These are phyloP conservation scores for Pythium rishiriense DNA, from an alignment of 352 stramenopile genomes.

Conservation along the genomic window DNA sequence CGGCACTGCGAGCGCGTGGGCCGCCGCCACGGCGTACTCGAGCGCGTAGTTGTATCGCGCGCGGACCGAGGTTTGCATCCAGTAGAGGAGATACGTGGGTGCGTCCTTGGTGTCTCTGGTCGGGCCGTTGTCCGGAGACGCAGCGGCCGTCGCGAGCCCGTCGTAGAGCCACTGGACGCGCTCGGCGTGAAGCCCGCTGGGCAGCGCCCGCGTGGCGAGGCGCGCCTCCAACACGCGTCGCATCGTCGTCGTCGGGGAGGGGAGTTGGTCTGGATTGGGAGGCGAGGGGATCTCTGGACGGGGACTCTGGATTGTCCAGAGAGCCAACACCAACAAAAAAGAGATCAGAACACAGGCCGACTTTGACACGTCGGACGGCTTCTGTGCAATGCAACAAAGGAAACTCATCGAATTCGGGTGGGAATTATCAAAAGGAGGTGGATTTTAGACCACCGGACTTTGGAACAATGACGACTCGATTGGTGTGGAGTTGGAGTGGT, in stretches of 20 bases:
- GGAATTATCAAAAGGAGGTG: slow-evolving; percentile 20
- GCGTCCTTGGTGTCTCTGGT: not conserved
- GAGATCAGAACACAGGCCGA: not conserved
- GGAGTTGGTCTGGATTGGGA: not conserved
- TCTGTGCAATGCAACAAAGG: not conserved
- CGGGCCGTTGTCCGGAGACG: not conserved
- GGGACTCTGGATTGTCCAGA: not conserved
- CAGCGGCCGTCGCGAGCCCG: slow-evolving; percentile 24
- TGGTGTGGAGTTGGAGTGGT: not conserved
- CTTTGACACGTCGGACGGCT: not conserved
- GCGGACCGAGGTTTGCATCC: slow-evolving; percentile 87
- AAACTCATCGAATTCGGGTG: slow-evolving; percentile 29
- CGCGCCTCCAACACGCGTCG: slow-evolving; percentile 49
- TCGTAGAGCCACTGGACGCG: slow-evolving; percentile 80
- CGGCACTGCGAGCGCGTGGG: slow-evolving; percentile 62
- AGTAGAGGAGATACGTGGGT: slow-evolving; percentile 67
- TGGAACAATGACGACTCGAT: slow-evolving; percentile 23
- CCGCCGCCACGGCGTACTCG: slow-evolving; percentile 70
- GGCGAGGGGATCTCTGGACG: not conserved
- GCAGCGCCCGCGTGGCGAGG: slow-evolving; percentile 39
- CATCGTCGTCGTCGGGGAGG: slow-evolving; percentile 11
- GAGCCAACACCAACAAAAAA: no score
- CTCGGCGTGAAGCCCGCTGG: slow-evolving; percentile 60
- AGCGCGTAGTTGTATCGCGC: slow-evolving; percentile 83
- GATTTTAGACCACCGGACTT: slow-evolving; percentile 3